Conservation (phyloP, 805 yeast genomes). For the Ogataea pini region DNA sequence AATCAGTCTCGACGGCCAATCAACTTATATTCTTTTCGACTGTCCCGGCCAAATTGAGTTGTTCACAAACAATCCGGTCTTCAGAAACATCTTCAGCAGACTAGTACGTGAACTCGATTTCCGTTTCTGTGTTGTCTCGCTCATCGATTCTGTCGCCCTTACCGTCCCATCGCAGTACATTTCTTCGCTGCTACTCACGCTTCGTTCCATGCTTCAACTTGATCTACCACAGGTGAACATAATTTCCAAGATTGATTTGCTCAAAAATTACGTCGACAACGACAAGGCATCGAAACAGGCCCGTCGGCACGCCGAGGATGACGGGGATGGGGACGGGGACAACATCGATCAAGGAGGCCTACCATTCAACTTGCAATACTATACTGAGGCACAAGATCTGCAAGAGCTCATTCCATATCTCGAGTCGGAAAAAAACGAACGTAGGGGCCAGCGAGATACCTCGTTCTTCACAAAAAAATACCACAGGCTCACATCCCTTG, state of each 20-base stretch:
- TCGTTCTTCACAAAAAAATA: constrained; percentile 46
- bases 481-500: constrained; percentile 67
- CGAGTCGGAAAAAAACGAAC: constrained; percentile 69
- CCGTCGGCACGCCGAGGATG: constrained; percentile 12
- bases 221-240: constrained; percentile 94
- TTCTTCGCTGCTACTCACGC: constrained; percentile 73
- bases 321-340: constrained; percentile 11
- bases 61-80: constrained; percentile 83
- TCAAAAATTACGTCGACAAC: constrained; percentile 50
- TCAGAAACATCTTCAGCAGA: constrained; percentile 63
- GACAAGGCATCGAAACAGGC: constrained; percentile 27
- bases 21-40: constrained; percentile 74
- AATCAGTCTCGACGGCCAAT: constrained; percentile 40
- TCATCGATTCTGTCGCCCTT: constrained; percentile 79
- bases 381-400: constrained; percentile 90
- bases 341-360: constrained; percentile 52
- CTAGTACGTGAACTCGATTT: constrained; percentile 66
- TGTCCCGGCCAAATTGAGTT: constrained; percentile 97
- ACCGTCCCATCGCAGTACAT: constrained; percentile 89
- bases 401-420: constrained; percentile 64
- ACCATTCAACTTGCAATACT: constrained; percentile 80
- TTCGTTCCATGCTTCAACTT: constrained; percentile 90
- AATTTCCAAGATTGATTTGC: constrained; percentile 83
- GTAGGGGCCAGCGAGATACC: constrained; percentile 42
- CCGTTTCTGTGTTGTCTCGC: constrained; percentile 79